A percentile compares a stretch with the other conserved stretches of the same genome.
Evolutionary conservation across 2,329 filamentous ascomycete genomes (phyloP).

Genomic region (Fusarium poae): DNA sequence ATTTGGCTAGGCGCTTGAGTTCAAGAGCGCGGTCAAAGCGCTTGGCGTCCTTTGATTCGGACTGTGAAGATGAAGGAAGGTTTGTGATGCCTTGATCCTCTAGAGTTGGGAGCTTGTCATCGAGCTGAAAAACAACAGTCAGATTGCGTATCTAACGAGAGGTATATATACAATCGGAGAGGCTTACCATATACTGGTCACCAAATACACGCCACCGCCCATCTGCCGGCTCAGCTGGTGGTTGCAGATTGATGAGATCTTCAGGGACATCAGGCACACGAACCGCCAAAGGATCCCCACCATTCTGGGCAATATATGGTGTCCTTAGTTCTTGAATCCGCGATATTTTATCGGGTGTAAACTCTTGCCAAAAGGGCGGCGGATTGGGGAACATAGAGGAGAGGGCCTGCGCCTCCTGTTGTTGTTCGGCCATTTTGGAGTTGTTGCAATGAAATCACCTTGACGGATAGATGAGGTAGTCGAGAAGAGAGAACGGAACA

Average conservation of each 20-base stretch:
- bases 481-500: background rate
- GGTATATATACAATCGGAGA: no score
- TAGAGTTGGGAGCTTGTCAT: slow-evolving; percentile 74
- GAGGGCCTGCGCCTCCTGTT: slow-evolving; percentile 61
- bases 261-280: slow-evolving; percentile 69
- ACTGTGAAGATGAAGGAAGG: slow-evolving; percentile 62
- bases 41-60: slow-evolving; percentile 63
- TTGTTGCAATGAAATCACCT: slow-evolving; percentile 27
- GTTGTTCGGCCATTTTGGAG: slow-evolving; percentile 69
- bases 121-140: slow-evolving; percentile 57
- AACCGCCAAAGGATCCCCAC: slow-evolving; percentile 46
- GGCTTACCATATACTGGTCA: slow-evolving; percentile 69
- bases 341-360: slow-evolving; percentile 80
- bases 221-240: slow-evolving; percentile 78
- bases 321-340: slow-evolving; percentile 63
- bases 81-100: slow-evolving; percentile 78
- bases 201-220: slow-evolving; percentile 83
- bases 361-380: slow-evolving; percentile 90
- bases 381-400: slow-evolving; percentile 85
- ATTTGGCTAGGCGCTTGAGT: slow-evolving; percentile 84
- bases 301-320: slow-evolving; percentile 54
- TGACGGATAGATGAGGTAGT: slow-evolving; percentile 1
- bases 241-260: slow-evolving; percentile 82
- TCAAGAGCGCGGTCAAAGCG: slow-evolving; percentile 74
- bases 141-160: background rate